phyloP scores from a whole-genome alignment of 108 stramenopile genomes.

The Nitzschia palea region DNA sequence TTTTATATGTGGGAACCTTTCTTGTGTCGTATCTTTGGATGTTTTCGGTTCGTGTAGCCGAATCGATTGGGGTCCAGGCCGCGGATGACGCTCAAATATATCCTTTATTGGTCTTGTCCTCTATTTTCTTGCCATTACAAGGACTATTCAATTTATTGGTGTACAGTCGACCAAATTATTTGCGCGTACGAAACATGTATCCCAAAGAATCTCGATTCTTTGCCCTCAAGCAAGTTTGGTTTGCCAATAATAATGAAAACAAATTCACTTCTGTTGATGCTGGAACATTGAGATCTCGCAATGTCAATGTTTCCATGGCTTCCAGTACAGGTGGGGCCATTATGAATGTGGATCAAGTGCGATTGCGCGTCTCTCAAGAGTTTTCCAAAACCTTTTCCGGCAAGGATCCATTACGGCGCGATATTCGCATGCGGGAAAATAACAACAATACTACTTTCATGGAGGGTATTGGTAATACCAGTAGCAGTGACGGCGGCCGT shows the following conservation, averaged over 20 bases:
- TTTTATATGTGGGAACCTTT: constrained; percentile 19
- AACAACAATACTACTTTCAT: too few species aligned
- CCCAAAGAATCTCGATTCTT: neutral
- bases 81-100: constrained; percentile 11
- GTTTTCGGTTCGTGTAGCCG: constrained; percentile 11
- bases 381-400: neutral
- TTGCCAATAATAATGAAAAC: neutral
- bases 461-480: too few species aligned
- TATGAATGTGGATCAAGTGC: neutral
- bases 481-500: too few species aligned
- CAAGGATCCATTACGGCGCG: neutral
- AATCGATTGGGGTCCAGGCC: constrained; percentile 19
- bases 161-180: constrained; percentile 33
- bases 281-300: too few species aligned
- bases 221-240: neutral
- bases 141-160: constrained; percentile 49
- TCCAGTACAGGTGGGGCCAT: neutral
- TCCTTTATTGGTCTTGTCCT: constrained; percentile 37
- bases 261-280: too few species aligned
- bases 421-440: neutral
- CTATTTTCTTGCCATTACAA: constrained; percentile 49
- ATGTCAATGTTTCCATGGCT: neutral
- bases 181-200: neutral
- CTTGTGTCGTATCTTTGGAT: constrained; percentile 5
- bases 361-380: neutral